Percentiles rank a stretch among this genome's conserved stretches.
phyloP scores from a whole-genome alignment of 1,139 yeast species.

The Protomyces lactucae-debilis region DNA sequence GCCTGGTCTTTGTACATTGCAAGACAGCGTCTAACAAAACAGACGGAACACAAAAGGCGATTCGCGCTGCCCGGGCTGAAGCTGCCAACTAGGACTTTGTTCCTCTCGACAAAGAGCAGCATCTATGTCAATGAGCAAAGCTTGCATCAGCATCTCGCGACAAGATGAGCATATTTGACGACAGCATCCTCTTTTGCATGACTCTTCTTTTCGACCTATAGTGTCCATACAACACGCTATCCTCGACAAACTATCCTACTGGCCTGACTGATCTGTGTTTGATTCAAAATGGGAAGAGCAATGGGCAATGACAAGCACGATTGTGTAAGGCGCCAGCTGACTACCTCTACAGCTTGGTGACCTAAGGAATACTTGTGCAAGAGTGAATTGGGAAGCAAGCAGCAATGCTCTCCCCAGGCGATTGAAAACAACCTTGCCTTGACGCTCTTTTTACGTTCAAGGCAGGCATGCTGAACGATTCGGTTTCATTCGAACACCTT shows the following conservation, averaged over 20 bases:
- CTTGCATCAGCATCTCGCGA: neutral
- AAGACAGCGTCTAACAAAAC: neutral
- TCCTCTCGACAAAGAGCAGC: too few species aligned
- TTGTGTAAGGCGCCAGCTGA: slow-evolving; percentile 2
- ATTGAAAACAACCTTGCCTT: neutral
- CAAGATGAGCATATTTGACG: neutral
- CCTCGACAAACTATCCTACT: neutral
- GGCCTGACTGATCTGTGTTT: neutral
- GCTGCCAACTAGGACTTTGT: neutral
- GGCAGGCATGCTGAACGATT: neutral
- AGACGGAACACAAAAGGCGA: neutral
- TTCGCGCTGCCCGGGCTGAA: neutral
- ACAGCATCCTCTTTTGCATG: neutral
- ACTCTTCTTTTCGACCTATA: neutral
- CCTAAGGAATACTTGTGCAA: slow-evolving; percentile 2
- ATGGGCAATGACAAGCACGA: neutral
- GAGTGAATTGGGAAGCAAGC: neutral
- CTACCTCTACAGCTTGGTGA: neutral
- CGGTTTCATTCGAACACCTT: neutral
- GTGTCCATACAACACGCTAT: neutral
- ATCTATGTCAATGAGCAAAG: too few species aligned
- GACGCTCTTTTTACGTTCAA: neutral
- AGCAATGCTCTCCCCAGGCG: neutral
- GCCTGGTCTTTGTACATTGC: neutral
- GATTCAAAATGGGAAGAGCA: neutral